These are phyloP conservation scores for Dryas drummondii DNA, from an alignment of 306 rosid species.

Conservation along the genomic window DNA sequence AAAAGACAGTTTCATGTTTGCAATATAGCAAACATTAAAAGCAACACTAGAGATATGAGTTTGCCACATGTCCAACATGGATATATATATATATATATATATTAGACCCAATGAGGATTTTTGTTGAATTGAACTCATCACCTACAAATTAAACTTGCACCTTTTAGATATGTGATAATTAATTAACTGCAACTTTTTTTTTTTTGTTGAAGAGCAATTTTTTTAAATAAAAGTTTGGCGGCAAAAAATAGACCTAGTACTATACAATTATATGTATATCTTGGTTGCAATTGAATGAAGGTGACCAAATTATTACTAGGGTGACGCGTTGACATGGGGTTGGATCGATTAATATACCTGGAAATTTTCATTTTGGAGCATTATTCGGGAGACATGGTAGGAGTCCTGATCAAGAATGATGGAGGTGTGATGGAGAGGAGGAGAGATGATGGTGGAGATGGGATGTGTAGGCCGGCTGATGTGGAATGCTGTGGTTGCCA, in stretches of 20 bases:
- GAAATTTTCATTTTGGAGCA: conserved; percentile 74
- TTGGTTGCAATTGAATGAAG: no score
- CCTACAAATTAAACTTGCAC: no score
- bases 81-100: no score
- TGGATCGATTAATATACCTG: conserved; percentile 48
- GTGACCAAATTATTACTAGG: no score
- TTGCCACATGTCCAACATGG: neutral
- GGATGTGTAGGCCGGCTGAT: conserved; percentile 66
- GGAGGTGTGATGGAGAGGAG: conserved; percentile 76
- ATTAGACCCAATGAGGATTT: neutral
- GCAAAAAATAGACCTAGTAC: neutral
- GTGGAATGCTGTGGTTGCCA: conserved; percentile 62
- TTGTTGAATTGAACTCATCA: no score
- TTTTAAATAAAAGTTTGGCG: neutral
- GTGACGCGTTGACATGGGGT: no score
- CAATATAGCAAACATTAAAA: conserved; percentile 33
- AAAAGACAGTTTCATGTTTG: conserved; percentile 43
- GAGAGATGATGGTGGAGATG: conserved; percentile 71
- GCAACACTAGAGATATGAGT: neutral
- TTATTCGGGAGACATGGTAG: conserved; percentile 59
- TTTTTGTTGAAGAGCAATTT: neutral
- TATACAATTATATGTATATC: no score
- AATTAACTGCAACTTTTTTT: no score
- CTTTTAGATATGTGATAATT: no score
- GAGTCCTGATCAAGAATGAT: conserved; percentile 74